phyloP scores from a whole-genome alignment of 768 basidiomycete species.

The Udeniomyces megalosporus region DNA sequence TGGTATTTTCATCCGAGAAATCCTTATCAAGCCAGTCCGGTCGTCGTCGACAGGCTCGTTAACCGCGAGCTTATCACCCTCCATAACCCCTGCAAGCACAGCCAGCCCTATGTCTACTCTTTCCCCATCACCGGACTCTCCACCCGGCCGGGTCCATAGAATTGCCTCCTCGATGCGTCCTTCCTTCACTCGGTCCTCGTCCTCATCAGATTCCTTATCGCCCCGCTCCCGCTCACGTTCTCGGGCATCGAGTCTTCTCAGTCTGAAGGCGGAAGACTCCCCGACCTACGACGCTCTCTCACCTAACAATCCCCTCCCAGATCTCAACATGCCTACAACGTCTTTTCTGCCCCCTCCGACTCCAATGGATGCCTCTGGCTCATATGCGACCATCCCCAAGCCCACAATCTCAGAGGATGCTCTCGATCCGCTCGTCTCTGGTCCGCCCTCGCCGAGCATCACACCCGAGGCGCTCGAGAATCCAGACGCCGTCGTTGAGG shows the following conservation, averaged over 20 bases:
- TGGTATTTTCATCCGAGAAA: slow-evolving; percentile 72
- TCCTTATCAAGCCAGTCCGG: slow-evolving; percentile 25
- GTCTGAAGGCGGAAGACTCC: not conserved
- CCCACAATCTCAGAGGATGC: slow-evolving; percentile 5
- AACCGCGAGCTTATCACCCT: not conserved
- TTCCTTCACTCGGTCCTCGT: not conserved
- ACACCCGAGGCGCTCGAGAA: not conserved
- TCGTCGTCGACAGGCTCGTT: not conserved
- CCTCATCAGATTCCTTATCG: not conserved
- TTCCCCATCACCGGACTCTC: not conserved
- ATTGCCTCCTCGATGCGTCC: slow-evolving; percentile 4
- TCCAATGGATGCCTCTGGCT: too few species aligned
- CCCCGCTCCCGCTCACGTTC: not conserved
- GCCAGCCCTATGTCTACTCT: not conserved
- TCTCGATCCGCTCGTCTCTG: not conserved
- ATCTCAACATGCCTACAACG: not conserved
- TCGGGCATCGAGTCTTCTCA: not conserved
- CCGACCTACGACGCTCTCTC: not conserved
- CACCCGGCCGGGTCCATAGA: not conserved
- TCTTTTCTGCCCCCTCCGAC: not conserved
- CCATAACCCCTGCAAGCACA: not conserved
- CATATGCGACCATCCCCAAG: not conserved
- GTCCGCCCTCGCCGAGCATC: slow-evolving; percentile 5
- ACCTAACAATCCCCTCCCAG: not conserved
- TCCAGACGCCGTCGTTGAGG: not conserved